Evolutionary conservation across 352 stramenopile genomes (phyloP).

Genomic region (Globisporangium ultimum): DNA sequence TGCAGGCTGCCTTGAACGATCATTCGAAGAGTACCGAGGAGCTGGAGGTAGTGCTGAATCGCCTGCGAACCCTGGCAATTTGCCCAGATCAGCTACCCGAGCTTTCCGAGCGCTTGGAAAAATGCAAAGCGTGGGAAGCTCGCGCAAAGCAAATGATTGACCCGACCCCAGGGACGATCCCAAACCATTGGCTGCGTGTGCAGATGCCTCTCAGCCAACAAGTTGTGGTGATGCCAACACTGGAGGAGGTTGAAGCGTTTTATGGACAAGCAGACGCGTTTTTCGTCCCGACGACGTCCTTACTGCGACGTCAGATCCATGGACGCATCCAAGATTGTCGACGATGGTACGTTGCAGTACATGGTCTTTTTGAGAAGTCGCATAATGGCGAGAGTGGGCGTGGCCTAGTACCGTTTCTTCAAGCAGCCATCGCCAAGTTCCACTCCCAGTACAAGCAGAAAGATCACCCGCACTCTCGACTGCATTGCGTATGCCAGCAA

Average conservation of each 20-base stretch:
- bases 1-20: conserved; percentile 28
- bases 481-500: conserved; percentile 75
- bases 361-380: conserved; percentile 52
- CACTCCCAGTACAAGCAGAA: conserved; percentile 7
- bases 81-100: conserved; percentile 33
- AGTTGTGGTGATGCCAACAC: conserved; percentile 22
- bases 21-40: conserved; percentile 47
- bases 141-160: conserved; percentile 44
- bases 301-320: conserved; percentile 62
- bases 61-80: conserved; percentile 33
- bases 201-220: conserved; percentile 4
- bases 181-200: conserved; percentile 1
- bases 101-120: conserved; percentile 46
- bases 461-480: conserved; percentile 21
- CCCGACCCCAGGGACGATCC: conserved; percentile 1
- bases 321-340: conserved; percentile 60
- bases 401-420: conserved; percentile 42
- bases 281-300: conserved; percentile 59
- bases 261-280: conserved; percentile 47
- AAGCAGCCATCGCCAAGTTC: conserved; percentile 33
- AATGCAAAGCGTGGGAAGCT: conserved; percentile 52
- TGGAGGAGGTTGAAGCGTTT: conserved; percentile 51
- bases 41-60: conserved; percentile 35
- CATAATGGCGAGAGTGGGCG: conserved; percentile 29
- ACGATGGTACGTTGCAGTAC: conserved; percentile 53